Evolutionary conservation across 2,329 filamentous ascomycete genomes (phyloP).

Genomic region (Claviceps africana): DNA sequence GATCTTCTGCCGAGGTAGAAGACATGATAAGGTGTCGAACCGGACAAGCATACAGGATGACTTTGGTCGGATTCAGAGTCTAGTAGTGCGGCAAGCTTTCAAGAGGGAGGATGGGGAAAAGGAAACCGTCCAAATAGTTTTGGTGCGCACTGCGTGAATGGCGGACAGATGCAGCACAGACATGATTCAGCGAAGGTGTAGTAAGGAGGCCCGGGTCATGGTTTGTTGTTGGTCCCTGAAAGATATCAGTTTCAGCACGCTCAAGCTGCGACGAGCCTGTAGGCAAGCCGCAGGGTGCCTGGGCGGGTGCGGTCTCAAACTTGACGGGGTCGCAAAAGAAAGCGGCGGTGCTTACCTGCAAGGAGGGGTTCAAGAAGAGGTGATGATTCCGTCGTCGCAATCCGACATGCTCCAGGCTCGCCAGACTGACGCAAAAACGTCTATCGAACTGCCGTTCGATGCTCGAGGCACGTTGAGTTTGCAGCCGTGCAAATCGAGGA

Average conservation of each 20-base stretch:
- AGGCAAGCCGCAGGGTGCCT: neutral
- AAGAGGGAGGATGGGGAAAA: too few relatives aligned
- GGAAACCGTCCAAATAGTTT: neutral
- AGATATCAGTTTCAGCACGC: neutral
- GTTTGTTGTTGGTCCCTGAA: neutral
- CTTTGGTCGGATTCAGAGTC: neutral
- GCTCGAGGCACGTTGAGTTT: neutral
- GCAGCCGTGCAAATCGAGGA: neutral
- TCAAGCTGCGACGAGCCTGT: neutral
- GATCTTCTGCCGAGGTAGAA: conserved; percentile 3
- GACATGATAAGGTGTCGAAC: conserved; percentile 4
- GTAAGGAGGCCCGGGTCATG: neutral
- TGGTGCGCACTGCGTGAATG: neutral
- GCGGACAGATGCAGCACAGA: neutral
- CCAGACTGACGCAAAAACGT: neutral
- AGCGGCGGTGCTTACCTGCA: neutral
- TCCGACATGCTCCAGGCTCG: neutral
- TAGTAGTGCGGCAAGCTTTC: neutral
- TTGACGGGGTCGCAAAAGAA: neutral
- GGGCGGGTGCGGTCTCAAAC: neutral
- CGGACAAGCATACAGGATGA: conserved; percentile 2
- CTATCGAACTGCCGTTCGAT: neutral
- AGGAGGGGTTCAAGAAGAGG: neutral
- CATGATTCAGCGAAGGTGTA: neutral
- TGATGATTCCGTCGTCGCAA: neutral